Evolutionary conservation across 2,329 filamentous ascomycete genomes (phyloP).

Genomic region (Ascochyta pisi): DNA sequence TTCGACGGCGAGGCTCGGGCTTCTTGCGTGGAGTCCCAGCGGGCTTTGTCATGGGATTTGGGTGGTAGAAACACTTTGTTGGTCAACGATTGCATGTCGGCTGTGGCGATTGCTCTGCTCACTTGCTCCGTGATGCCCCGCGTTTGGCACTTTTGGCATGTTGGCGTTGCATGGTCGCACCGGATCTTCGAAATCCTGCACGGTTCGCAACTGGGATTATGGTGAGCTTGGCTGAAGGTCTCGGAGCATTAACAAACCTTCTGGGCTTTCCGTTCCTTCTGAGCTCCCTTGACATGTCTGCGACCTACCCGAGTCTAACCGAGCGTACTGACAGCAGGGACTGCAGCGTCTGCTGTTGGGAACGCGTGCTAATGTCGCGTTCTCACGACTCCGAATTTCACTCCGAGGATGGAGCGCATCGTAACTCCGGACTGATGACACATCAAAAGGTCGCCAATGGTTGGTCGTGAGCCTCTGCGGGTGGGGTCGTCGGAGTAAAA

Average conservation of each 20-base stretch:
- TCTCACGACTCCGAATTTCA: conserved; percentile 12
- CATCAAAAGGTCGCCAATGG: not conserved
- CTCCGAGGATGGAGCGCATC: conserved; percentile 12
- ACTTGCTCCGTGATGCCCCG: conserved; percentile 45
- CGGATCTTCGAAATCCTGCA: conserved; percentile 47
- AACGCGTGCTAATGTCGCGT: not conserved
- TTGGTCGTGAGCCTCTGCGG: not conserved
- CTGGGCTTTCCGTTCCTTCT: conserved; percentile 47
- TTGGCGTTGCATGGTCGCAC: conserved; percentile 45
- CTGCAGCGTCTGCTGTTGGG: conserved; percentile 2
- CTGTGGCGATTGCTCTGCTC: conserved; percentile 10
- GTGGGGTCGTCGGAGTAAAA: conserved; percentile 3
- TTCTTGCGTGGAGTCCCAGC: conserved; percentile 46
- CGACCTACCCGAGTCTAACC: conserved; percentile 4
- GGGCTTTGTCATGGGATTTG: conserved; percentile 47
- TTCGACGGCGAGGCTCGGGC: conserved; percentile 40
- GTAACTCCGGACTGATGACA: conserved; percentile 9
- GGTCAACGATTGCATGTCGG: conserved; percentile 4
- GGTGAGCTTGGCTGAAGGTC: conserved; percentile 24
- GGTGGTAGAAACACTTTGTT: conserved; percentile 46
- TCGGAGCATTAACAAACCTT: conserved; percentile 29
- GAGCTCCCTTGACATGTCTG: conserved; percentile 32
- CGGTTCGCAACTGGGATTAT: conserved; percentile 41
- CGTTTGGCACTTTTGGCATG: conserved; percentile 43
- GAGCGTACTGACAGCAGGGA: conserved; percentile 1